Conservation (phyloP, 306 rosid species). For the Quercus rubra region DNA sequence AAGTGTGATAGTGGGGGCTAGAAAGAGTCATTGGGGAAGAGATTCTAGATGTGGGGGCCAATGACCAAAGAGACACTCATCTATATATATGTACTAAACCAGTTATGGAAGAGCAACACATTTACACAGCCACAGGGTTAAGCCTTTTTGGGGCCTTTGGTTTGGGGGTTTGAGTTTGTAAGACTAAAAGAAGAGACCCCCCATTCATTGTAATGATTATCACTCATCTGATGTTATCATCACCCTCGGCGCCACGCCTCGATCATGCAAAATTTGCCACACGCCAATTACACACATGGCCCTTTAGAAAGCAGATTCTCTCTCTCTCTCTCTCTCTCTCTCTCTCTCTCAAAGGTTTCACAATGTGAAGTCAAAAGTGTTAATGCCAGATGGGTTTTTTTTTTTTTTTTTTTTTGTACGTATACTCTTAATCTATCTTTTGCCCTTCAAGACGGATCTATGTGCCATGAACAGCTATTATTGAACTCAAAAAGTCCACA, state of each 20-base stretch:
- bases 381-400: not conserved
- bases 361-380: constrained; percentile 8
- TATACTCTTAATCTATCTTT: not conserved
- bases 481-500: too few species aligned
- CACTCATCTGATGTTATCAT: constrained; percentile 46
- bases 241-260: constrained; percentile 59
- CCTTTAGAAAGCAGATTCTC: constrained; percentile 21
- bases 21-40: not conserved
- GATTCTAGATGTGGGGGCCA: constrained; percentile 27
- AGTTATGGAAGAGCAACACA: too few species aligned
- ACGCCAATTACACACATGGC: constrained; percentile 9
- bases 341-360: not conserved
- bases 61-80: too few species aligned
- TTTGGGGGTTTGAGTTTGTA: not conserved
- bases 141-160: not conserved
- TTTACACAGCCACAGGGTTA: not conserved
- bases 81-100: too few species aligned
- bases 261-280: constrained; percentile 37
- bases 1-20: constrained; percentile 36
- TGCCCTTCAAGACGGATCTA: too few species aligned
- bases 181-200: not conserved
- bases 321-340: not conserved
- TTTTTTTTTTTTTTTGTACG: not conserved
- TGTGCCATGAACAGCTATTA: too few species aligned
- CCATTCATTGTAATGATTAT: constrained; percentile 47